Conservation (phyloP, 129 eudicot genomes). For the Dittrichia graveolens region DNA sequence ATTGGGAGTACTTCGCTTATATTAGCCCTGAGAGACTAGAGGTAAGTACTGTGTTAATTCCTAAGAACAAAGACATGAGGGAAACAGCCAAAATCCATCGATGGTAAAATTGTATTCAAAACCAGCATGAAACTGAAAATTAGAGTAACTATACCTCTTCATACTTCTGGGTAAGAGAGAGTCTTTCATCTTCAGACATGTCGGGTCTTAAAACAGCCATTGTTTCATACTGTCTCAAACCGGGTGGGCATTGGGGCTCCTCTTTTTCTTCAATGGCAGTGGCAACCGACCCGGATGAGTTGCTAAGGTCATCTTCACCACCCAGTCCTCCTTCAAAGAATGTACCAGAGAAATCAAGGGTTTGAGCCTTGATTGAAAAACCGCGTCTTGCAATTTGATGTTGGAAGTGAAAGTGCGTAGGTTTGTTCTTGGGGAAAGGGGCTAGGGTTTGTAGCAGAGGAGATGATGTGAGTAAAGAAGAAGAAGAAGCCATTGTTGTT, state of each 20-base stretch:
- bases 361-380: constrained; percentile 49
- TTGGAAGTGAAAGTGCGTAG: constrained; percentile 26
- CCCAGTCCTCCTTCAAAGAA: constrained; percentile 80
- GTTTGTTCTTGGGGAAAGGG: constrained; percentile 31
- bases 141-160: constrained; percentile 67
- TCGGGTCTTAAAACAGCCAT: constrained; percentile 90
- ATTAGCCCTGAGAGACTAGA: not conserved
- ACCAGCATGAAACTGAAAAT: too few relatives aligned
- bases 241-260: constrained; percentile 92
- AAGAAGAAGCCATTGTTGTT: constrained; percentile 33
- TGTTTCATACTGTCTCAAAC: constrained; percentile 77
- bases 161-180: constrained; percentile 78
- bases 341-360: constrained; percentile 69
- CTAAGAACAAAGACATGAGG: not conserved
- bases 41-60: not conserved
- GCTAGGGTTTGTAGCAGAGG: constrained; percentile 35
- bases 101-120: too few relatives aligned
- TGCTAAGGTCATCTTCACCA: constrained; percentile 62
- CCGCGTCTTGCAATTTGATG: constrained; percentile 23
- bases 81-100: too few relatives aligned
- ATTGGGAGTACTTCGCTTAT: not conserved
- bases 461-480: constrained; percentile 31
- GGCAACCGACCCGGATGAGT: constrained; percentile 41
- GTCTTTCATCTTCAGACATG: constrained; percentile 91
- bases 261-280: constrained; percentile 70